Conservation (phyloP, 2,329 filamentous ascomycete genomes). For the Fusarium oxysporum region DNA sequence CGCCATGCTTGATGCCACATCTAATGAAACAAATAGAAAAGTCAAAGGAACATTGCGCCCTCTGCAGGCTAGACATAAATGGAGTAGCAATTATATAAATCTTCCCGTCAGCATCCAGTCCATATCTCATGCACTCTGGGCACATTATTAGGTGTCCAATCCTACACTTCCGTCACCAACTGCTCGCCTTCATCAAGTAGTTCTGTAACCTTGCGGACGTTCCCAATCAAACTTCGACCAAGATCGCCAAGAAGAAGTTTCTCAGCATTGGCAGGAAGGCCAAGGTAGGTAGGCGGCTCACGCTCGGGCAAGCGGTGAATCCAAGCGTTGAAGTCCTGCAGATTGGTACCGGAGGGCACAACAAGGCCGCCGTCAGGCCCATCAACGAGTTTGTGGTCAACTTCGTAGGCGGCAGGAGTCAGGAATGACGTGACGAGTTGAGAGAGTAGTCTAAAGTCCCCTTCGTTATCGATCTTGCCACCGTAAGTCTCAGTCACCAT, state of each 20-base stretch:
- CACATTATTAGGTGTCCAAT: neutral
- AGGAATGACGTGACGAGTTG: conserved; percentile 81
- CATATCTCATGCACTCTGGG: neutral
- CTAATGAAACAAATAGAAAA: conserved; percentile 21
- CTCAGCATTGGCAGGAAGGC: conserved; percentile 94
- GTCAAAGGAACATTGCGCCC: neutral
- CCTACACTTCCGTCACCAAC: conserved; percentile 75
- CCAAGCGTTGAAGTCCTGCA: conserved; percentile 91
- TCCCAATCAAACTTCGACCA: conserved; percentile 84
- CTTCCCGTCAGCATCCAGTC: neutral
- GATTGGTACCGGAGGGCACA: conserved; percentile 82
- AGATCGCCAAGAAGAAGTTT: conserved; percentile 92
- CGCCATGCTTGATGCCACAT: conserved; percentile 28
- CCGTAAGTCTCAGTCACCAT: conserved; percentile 95
- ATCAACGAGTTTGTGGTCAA: conserved; percentile 89
- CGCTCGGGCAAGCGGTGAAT: conserved; percentile 92
- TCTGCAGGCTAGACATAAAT: conserved; percentile 12
- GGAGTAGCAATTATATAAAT: neutral
- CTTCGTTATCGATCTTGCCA: conserved; percentile 94
- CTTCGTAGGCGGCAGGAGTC: conserved; percentile 90
- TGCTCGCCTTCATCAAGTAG: conserved; percentile 95
- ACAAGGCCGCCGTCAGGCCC: conserved; percentile 72
- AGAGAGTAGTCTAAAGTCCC: conserved; percentile 80
- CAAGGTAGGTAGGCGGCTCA: conserved; percentile 95
- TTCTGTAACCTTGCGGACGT: conserved; percentile 86